phyloP scores from a whole-genome alignment of 805 yeast genomes.

The Starmerella scarabaei region DNA sequence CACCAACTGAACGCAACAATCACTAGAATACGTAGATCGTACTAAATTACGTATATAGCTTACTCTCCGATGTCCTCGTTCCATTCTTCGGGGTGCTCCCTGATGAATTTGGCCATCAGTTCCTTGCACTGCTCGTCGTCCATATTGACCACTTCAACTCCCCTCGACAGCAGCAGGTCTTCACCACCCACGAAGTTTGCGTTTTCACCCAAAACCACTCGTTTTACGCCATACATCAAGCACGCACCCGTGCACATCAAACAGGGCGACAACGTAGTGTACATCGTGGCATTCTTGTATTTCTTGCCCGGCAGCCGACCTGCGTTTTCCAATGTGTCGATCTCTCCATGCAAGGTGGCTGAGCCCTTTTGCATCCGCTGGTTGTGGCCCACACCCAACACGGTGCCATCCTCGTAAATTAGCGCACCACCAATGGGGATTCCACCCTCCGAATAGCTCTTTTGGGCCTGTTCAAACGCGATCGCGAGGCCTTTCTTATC shows the following conservation, averaged over 20 bases:
- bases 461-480: slow-evolving; percentile 27
- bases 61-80: slow-evolving; percentile 30
- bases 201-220: slow-evolving; percentile 86
- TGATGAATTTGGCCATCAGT: slow-evolving; percentile 66
- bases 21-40: background rate
- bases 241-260: slow-evolving; percentile 94
- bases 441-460: slow-evolving; percentile 66
- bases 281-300: slow-evolving; percentile 78
- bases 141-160: slow-evolving; percentile 36
- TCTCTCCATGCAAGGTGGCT: slow-evolving; percentile 85
- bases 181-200: slow-evolving; percentile 75
- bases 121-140: slow-evolving; percentile 31
- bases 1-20: background rate
- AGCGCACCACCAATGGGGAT: slow-evolving; percentile 78
- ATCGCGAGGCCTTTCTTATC: slow-evolving; percentile 23
- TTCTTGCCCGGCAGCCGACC: slow-evolving; percentile 72
- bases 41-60: background rate
- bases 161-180: slow-evolving; percentile 49
- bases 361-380: slow-evolving; percentile 75
- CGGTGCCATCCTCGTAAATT: slow-evolving; percentile 59
- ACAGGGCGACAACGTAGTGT: slow-evolving; percentile 88
- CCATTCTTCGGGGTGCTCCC: slow-evolving; percentile 33
- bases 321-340: slow-evolving; percentile 74
- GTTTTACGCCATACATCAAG: slow-evolving; percentile 69
- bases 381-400: slow-evolving; percentile 84